These are phyloP conservation scores for Heteromeles arbutifolia DNA, from an alignment of 306 rosid genomes.

Conservation along the genomic window DNA sequence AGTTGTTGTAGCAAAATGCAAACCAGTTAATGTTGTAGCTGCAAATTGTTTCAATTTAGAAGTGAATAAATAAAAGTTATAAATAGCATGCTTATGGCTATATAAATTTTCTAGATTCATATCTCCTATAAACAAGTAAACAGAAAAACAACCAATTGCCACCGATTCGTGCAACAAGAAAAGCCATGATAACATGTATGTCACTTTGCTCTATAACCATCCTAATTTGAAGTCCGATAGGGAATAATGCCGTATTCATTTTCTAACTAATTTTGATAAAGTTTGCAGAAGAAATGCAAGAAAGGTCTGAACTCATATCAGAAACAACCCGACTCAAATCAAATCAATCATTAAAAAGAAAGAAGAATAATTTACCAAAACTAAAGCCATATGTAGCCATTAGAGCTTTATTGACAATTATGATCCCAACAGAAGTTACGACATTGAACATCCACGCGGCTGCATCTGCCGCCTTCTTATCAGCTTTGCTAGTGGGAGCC, in stretches of 20 bases:
- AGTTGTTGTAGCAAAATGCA: slow-evolving; percentile 72
- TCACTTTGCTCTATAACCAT: neutral
- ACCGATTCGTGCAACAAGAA: neutral
- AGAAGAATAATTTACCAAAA: slow-evolving; percentile 49
- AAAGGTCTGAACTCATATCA: neutral
- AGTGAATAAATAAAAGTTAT: neutral
- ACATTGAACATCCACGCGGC: slow-evolving; percentile 92
- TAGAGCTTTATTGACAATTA: slow-evolving; percentile 81
- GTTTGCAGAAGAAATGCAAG: neutral
- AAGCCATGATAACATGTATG: neutral
- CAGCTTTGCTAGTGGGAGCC: slow-evolving; percentile 66
- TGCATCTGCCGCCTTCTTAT: slow-evolving; percentile 72
- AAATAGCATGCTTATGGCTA: neutral
- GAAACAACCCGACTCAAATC: neutral
- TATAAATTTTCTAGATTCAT: neutral
- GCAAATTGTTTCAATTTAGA: slow-evolving; percentile 27
- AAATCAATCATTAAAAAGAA: neutral
- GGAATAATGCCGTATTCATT: neutral
- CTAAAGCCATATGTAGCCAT: slow-evolving; percentile 86
- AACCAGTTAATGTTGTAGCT: slow-evolving; percentile 90
- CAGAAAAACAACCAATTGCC: neutral
- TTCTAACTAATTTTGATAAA: neutral
- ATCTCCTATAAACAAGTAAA: neutral
- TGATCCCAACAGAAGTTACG: slow-evolving; percentile 86
- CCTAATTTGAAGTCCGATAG: neutral